phyloP scores from a whole-genome alignment of 2,329 filamentous ascomycete species.

The Alternaria angustiovoidea region DNA sequence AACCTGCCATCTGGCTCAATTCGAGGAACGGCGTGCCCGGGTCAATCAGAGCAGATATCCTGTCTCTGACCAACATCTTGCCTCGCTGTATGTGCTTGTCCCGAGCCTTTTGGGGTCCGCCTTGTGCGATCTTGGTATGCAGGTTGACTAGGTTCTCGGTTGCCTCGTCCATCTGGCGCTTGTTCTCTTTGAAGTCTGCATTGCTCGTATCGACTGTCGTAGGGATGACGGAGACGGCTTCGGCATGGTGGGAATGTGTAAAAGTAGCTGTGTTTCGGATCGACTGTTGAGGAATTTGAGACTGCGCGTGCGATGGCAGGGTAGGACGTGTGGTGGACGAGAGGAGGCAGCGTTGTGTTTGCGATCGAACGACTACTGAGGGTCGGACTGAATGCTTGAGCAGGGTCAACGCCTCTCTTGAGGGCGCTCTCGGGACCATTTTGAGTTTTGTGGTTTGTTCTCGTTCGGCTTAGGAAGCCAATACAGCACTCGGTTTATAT shows the following conservation, averaged over 20 bases:
- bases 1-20: conserved; percentile 87
- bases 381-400: conserved; percentile 45
- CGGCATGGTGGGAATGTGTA: conserved; percentile 80
- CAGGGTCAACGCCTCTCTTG: conserved; percentile 44
- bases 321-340: conserved; percentile 21
- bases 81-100: conserved; percentile 87
- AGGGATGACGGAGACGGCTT: conserved; percentile 80
- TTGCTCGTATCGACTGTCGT: conserved; percentile 79
- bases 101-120: conserved; percentile 81
- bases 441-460: background rate
- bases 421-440: conserved; percentile 48
- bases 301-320: conserved; percentile 27
- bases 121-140: conserved; percentile 74
- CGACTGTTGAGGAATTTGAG: conserved; percentile 16
- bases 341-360: conserved; percentile 33
- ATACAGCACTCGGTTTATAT: background rate
- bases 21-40: conserved; percentile 91
- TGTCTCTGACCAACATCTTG: conserved; percentile 94
- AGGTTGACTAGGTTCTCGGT: conserved; percentile 73
- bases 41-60: conserved; percentile 86
- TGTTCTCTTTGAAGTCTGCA: conserved; percentile 82
- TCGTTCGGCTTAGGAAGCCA: background rate
- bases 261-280: conserved; percentile 71
- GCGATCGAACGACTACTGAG: conserved; percentile 30
- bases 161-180: conserved; percentile 76